phyloP scores from a whole-genome alignment of 192 early-diverging fungal species.

The Coemansia sp. region DNA sequence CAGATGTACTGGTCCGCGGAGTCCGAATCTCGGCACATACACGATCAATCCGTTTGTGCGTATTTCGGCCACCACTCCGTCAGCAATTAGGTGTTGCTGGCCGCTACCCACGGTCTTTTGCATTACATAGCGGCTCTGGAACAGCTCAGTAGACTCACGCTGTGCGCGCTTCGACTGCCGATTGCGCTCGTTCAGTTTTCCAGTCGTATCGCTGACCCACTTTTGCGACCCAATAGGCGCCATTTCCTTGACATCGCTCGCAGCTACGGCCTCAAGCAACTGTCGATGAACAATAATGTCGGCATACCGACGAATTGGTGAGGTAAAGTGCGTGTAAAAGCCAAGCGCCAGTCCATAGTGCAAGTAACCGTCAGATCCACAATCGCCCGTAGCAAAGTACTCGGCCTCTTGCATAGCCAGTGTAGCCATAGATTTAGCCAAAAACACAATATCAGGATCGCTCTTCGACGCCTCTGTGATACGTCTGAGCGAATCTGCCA shows the following conservation, averaged over 20 bases:
- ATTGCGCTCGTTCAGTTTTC: conserved; percentile 67
- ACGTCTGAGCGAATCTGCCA: conserved; percentile 59
- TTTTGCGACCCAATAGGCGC: conserved; percentile 5
- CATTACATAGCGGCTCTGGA: conserved; percentile 68
- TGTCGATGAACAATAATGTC: conserved; percentile 79
- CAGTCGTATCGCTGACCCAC: conserved; percentile 41
- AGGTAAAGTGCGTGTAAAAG: conserved; percentile 82
- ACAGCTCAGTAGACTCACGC: conserved; percentile 76
- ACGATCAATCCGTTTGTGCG: conserved; percentile 61
- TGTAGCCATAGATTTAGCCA: conserved; percentile 74
- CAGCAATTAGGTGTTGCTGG: conserved; percentile 52
- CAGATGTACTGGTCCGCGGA: conserved; percentile 71
- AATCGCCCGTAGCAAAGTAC: conserved; percentile 66
- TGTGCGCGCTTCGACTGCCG: conserved; percentile 75
- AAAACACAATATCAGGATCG: conserved; percentile 57
- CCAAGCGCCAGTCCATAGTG: conserved; percentile 78
- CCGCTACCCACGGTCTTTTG: conserved; percentile 48
- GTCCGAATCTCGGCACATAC: conserved; percentile 59
- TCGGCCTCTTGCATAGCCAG: conserved; percentile 73
- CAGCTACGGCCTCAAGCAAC: conserved; percentile 55
- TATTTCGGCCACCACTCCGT: conserved; percentile 71
- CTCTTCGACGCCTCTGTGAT: conserved; percentile 39
- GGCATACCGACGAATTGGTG: conserved; percentile 79
- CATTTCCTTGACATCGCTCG: background rate
- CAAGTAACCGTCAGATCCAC: conserved; percentile 44